Evolutionary conservation across 2,329 filamentous ascomycete species (phyloP), one percentile per base, ranked within the genome.

Genomic region (Venturia asperata): DNA sequence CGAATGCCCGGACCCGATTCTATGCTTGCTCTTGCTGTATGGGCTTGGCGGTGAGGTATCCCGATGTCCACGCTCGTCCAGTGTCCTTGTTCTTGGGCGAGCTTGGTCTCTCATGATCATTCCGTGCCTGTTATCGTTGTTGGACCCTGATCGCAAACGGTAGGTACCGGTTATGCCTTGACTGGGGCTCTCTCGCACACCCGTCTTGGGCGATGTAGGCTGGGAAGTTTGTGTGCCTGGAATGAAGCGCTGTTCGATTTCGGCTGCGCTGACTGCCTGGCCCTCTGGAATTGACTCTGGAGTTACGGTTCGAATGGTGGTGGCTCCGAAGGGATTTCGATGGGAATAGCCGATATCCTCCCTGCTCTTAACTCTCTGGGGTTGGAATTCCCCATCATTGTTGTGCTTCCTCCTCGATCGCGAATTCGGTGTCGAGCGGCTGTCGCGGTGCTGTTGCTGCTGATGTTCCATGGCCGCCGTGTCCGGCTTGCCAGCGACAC

Each of bases 1-100:
- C 43, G 87, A 87, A 69, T 88, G 87, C 70, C 91, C 84, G 37
- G 88, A 91, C 62, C 88, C 87, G 55, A 91, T 84, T 63, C 88
- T 82, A 70, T 87, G 84, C 63, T 88, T 83, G 69, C 77, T 81
- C 66, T 49, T 56, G 6, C 37, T 66, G 76, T 58, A 74, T 71
- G 52, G 75, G 76, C 55, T 77, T 70, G 60, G 73, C n/a, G 79
- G 76, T 17, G 75, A 77, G 45, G 70, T 71, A 63, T 79, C 77
- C 61, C 77, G 71, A 10, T 45, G 74, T 72, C 72, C 70, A 30
- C 76, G 70, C 67, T 80, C 80, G 61, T 82, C 81, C 63, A 82
- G 71, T 19, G 81, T 83, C 62, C 80, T 74, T 56, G 81, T 83
- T 39, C 82, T 76, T 56, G 80, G 79, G 61, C 81, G 74, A 85